Base-by-base conservation (phyloP, 1,284 basidiomycete genomes). In the Bondarzewia mesenterica region DNA sequence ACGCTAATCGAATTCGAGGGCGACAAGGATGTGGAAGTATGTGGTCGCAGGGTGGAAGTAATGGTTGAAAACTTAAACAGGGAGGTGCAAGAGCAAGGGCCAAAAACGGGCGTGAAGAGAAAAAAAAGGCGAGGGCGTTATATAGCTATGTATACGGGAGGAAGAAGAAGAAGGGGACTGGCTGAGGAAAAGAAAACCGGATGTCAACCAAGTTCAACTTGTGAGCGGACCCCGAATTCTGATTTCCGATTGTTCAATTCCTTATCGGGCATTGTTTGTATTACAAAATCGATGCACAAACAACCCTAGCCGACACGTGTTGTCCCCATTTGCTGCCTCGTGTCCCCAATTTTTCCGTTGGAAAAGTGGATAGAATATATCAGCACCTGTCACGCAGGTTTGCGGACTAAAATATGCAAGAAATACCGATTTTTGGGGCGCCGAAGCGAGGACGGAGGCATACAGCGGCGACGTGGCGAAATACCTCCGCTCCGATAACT, bases 1-100 rank as follows among this genome's bases (percentile, higher is more conserved):
- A 77, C 76, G 74, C 71, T 77, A 44, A 76, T 61, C 61, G 82
- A 84, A 65, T 82, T 80, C 61, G 74, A 77, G 60, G 85, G 83
- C 77, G 85, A 88, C 75, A 88, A 72, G 73, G 83, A 85, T 56
- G 81, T 76, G 50, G 79, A 69, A 49, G 74, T 74, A 52, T 63
- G 67, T 58, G 78, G 65, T 57, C 74, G 76, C 63, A 78, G 71
- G 60, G 79, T 78, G 68, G 85, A 84, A 77, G 81, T 77, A 63
- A 71, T 83, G 72, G 65, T 65, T 44, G 53, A 47, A 50, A 51
- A 54, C 49, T 46, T 49, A 43, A 62, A 12, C 14, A 4, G 16
- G 10, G 5, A 22, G 18, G 12, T 18, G 38, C 21, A 18, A 14
- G 18, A 25, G 41, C 41, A 42, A 18, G 15, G 41, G 38, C 8